Evolutionary conservation across 129 eudicot genomes (phyloP).

Genomic region (Silybum marianum): DNA sequence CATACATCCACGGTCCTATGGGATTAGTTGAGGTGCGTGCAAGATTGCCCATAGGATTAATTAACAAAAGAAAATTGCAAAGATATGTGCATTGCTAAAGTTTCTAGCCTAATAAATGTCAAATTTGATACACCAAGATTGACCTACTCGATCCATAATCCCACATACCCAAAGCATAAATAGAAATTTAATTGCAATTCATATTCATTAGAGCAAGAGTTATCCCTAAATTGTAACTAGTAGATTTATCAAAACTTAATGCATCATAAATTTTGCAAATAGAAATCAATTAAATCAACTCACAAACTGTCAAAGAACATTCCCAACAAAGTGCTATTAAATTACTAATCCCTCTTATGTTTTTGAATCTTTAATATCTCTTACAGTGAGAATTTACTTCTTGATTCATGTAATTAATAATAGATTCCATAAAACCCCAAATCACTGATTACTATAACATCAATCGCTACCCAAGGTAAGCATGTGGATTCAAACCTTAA

Average conservation of each 20-base stretch:
- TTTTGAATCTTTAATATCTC: neutral
- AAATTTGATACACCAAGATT: neutral
- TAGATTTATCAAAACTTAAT: neutral
- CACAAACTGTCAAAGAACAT: neutral
- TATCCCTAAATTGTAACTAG: neutral
- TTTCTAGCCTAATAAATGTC: neutral
- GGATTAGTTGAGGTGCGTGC: neutral
- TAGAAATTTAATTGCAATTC: neutral
- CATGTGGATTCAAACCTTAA: too few relatives aligned
- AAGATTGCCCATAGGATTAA: neutral
- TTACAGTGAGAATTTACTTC: neutral
- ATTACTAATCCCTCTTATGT: neutral
- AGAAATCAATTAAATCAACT: conserved; percentile 1
- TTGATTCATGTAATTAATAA: neutral
- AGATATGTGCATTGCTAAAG: neutral
- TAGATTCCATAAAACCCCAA: neutral
- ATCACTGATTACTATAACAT: neutral
- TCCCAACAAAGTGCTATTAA: neutral
- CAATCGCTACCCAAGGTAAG: neutral
- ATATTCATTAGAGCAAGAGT: neutral
- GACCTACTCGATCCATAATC: neutral
- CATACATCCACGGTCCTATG: neutral
- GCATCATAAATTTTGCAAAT: neutral
- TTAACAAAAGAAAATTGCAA: neutral
- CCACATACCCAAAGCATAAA: neutral